Percentiles rank a stretch among this genome's conserved stretches.
phyloP scores from a whole-genome alignment of 805 yeast genomes.

The Hanseniaspora singularis region DNA sequence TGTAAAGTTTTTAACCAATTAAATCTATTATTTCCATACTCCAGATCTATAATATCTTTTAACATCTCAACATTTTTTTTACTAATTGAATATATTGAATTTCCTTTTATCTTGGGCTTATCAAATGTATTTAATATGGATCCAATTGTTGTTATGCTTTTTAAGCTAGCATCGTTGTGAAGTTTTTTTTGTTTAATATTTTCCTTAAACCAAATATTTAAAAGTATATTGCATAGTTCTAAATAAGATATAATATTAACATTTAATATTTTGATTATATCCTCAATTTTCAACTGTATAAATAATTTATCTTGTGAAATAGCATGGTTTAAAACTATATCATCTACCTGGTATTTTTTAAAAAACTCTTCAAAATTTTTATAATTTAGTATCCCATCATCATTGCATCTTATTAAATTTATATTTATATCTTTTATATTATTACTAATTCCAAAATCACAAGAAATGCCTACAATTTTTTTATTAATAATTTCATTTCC shows the following conservation, averaged over 20 bases:
- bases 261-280: background rate
- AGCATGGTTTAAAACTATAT: conserved; percentile 8
- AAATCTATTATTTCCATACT: background rate
- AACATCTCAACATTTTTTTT: conserved; percentile 12
- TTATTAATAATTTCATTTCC: background rate
- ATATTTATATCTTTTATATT: background rate
- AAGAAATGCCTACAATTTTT: background rate
- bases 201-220: conserved; percentile 5
- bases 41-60: background rate
- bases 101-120: background rate
- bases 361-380: background rate
- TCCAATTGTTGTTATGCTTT: conserved; percentile 4
- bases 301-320: conserved; percentile 6
- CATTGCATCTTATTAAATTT: background rate
- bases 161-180: no score
- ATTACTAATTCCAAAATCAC: background rate
- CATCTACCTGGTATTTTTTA: background rate
- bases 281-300: background rate
- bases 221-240: background rate
- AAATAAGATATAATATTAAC: conserved; percentile 6
- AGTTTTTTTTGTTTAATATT: background rate
- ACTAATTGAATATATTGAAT: conserved; percentile 5
- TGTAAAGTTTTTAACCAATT: conserved; percentile 1
- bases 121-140: conserved; percentile 4
- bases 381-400: background rate